Conservation (phyloP, 257 asterid genomes). For the Salvia rosmarinus region DNA sequence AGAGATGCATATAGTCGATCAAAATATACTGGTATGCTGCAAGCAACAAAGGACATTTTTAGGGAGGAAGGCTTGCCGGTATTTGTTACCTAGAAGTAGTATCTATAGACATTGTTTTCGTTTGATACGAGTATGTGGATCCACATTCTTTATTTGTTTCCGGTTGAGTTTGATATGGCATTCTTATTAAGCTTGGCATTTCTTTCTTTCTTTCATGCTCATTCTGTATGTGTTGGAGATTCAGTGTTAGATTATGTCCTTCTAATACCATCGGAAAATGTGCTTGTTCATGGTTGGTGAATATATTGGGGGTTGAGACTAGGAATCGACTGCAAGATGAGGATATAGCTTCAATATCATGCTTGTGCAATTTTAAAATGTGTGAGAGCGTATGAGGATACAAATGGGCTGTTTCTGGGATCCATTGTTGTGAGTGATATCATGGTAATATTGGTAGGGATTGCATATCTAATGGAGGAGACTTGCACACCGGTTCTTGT, state of each 20-base stretch:
- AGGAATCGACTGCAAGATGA: neutral
- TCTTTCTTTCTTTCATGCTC: constrained; percentile 6
- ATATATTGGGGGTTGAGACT: constrained; percentile 8
- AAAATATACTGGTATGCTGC: constrained; percentile 84
- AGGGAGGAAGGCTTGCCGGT: constrained; percentile 96
- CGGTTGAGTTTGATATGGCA: neutral
- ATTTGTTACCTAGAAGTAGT: constrained; percentile 26
- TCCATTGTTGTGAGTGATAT: neutral
- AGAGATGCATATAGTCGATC: constrained; percentile 55
- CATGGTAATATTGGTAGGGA: neutral
- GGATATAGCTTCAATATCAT: neutral
- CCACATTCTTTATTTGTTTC: neutral
- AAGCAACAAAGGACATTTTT: constrained; percentile 86
- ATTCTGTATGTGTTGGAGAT: neutral
- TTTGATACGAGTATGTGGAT: constrained; percentile 4
- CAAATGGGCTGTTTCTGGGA: neutral
- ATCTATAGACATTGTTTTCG: neutral
- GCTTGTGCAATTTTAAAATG: neutral
- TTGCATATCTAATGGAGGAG: neutral
- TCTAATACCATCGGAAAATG: neutral
- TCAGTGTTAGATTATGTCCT: neutral
- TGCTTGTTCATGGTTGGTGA: neutral
- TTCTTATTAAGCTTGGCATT: constrained; percentile 9
- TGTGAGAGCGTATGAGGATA: neutral
- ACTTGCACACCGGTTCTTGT: neutral